A percentile compares a stretch with the other conserved stretches of the same genome.
These are phyloP conservation scores for Gastrodia elata DNA, from an alignment of 106 monocot species.

Conservation along the genomic window DNA sequence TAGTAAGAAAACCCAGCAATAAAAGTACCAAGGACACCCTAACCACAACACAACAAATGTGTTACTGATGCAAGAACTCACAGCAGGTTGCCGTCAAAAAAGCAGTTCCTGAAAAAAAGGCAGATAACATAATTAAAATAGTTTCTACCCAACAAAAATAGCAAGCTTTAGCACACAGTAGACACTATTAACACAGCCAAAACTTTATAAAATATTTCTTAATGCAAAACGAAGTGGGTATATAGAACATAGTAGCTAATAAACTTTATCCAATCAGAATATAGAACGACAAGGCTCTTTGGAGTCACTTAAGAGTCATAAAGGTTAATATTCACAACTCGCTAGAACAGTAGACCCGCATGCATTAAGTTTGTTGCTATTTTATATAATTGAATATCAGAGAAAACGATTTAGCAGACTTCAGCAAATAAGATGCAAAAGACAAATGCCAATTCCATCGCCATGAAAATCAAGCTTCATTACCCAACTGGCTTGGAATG, in stretches of 20 bases:
- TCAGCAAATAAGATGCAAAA: background rate
- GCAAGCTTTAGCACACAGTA: background rate
- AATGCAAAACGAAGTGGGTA: background rate
- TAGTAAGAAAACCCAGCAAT: background rate
- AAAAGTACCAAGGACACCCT: background rate
- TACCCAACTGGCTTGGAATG: no score
- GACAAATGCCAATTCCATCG: background rate
- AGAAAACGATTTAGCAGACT: no score
- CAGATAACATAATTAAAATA: slow-evolving; percentile 7
- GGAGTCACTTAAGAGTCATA: background rate
- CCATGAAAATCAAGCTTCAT: background rate
- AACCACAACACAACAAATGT: background rate
- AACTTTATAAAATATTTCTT: background rate
- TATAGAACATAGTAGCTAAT: background rate
- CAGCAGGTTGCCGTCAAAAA: slow-evolving; percentile 78
- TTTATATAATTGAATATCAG: no score
- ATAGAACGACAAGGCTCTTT: background rate
- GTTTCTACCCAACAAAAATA: background rate
- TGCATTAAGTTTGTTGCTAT: background rate
- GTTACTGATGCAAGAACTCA: slow-evolving; percentile 25
- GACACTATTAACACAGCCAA: background rate
- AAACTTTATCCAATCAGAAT: background rate
- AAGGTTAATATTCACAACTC: background rate
- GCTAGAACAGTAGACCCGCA: background rate
- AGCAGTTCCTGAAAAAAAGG: slow-evolving; percentile 51